phyloP scores from a whole-genome alignment of 140 eudicot genomes.

The Senecio squalidus region DNA sequence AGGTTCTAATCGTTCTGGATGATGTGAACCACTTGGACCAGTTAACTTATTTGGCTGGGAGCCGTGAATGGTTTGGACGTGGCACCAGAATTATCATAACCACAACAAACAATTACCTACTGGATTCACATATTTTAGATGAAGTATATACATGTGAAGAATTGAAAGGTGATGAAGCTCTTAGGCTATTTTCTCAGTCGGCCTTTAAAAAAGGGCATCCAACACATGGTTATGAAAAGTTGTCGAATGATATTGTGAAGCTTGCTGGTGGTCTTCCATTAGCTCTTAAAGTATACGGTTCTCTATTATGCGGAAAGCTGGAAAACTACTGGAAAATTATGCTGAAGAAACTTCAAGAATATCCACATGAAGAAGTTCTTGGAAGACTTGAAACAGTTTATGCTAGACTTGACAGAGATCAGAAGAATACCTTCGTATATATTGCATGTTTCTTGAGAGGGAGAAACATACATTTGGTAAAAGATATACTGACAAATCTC shows the following conservation, averaged over 20 bases:
- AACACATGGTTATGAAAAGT: slow-evolving; percentile 7
- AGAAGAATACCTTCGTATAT: slow-evolving; percentile 9
- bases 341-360: slow-evolving; percentile 1
- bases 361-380: slow-evolving; percentile 12
- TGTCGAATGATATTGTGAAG: slow-evolving; percentile 15
- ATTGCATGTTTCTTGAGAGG: slow-evolving; percentile 30
- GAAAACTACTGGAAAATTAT: slow-evolving; percentile 14
- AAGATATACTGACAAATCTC: slow-evolving; percentile 11
- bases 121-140: not conserved
- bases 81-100: slow-evolving; percentile 24
- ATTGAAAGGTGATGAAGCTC: slow-evolving; percentile 15
- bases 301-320: not conserved
- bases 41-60: slow-evolving; percentile 17
- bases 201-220: slow-evolving; percentile 5
- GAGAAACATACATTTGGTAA: slow-evolving; percentile 9
- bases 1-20: slow-evolving; percentile 24
- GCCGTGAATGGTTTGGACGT: slow-evolving; percentile 23
- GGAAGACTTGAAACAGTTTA: slow-evolving; percentile 16
- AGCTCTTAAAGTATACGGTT: slow-evolving; percentile 26
- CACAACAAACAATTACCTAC: slow-evolving; percentile 8
- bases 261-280: slow-evolving; percentile 21
- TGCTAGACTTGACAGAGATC: slow-evolving; percentile 6
- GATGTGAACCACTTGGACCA: slow-evolving; percentile 26
- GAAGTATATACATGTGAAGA: slow-evolving; percentile 1
- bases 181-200: slow-evolving; percentile 18